Percentiles rank a stretch among this genome's conserved stretches.
phyloP scores from a whole-genome alignment of 495 filamentous ascomycete genomes.

The Penicillium soppii region DNA sequence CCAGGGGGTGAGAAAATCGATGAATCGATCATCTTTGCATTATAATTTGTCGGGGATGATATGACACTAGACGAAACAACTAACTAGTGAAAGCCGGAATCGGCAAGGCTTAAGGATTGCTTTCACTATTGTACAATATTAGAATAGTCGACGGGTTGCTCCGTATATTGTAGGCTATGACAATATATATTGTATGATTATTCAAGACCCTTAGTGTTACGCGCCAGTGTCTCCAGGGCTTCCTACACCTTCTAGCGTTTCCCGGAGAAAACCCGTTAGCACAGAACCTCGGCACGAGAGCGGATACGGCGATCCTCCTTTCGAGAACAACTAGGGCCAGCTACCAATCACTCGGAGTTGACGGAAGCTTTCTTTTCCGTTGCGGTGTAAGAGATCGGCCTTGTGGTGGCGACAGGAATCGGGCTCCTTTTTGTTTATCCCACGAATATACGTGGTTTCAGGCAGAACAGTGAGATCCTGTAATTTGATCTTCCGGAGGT shows the following conservation, averaged over 20 bases:
- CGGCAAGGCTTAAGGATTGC: constrained; percentile 3
- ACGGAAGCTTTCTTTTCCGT: neutral
- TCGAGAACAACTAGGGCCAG: neutral
- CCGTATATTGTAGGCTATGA: too few species aligned
- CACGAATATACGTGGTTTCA: too few species aligned
- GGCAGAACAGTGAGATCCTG: constrained; percentile 2
- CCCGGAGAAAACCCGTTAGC: neutral
- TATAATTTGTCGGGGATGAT: neutral
- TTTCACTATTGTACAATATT: too few species aligned
- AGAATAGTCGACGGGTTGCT: too few species aligned
- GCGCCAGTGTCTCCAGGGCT: neutral
- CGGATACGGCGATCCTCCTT: constrained; percentile 9
- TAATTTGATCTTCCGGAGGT: neutral
- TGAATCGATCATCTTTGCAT: neutral
- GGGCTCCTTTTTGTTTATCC: neutral
- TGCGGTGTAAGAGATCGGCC: constrained; percentile 9
- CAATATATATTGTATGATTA: too few species aligned
- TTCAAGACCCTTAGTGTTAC: neutral
- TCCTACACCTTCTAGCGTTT: constrained; percentile 6
- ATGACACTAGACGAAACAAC: too few species aligned
- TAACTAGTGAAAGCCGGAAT: neutral
- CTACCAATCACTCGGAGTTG: constrained; percentile 4
- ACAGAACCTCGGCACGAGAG: constrained; percentile 10
- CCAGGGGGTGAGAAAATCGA: constrained; percentile 7
- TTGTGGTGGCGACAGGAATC: neutral